These are phyloP conservation scores for Metschnikowia gelsemii DNA, from an alignment of 805 yeast genomes.

Conservation along the genomic window DNA sequence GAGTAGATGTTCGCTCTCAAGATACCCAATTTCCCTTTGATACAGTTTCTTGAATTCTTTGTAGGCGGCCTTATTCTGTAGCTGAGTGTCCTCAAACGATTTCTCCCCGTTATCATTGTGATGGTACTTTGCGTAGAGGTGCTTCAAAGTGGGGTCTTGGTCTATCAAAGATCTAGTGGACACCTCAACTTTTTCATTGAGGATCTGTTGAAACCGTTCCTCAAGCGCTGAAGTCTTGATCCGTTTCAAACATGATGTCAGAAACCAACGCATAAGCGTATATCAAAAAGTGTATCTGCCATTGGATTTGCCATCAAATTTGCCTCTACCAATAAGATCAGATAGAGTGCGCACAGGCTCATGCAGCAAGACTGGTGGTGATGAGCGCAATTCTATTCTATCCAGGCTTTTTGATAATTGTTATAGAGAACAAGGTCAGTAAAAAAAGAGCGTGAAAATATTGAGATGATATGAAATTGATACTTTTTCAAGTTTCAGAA, in stretches of 20 bases:
- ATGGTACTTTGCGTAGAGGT: constrained; percentile 2
- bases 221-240: constrained; percentile 27
- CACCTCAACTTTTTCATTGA: constrained; percentile 28
- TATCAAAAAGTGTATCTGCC: neutral
- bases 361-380: too few relatives aligned
- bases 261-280: constrained; percentile 10
- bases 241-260: constrained; percentile 1
- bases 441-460: neutral
- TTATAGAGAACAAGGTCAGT: neutral
- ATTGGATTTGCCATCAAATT: constrained; percentile 1
- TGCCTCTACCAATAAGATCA: neutral
- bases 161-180: constrained; percentile 19
- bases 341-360: neutral
- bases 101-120: neutral
- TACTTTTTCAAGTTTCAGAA: too few relatives aligned
- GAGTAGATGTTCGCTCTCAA: constrained; percentile 29
- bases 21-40: constrained; percentile 23
- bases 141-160: constrained; percentile 21
- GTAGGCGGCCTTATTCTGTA: constrained; percentile 8
- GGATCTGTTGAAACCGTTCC: constrained; percentile 33
- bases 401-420: neutral
- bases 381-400: neutral
- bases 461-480: too few relatives aligned
- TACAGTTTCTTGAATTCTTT: constrained; percentile 11
- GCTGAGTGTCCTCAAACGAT: constrained; percentile 7